phyloP scores from a whole-genome alignment of 495 filamentous ascomycete genomes.

The Penicillium samsonianum region DNA sequence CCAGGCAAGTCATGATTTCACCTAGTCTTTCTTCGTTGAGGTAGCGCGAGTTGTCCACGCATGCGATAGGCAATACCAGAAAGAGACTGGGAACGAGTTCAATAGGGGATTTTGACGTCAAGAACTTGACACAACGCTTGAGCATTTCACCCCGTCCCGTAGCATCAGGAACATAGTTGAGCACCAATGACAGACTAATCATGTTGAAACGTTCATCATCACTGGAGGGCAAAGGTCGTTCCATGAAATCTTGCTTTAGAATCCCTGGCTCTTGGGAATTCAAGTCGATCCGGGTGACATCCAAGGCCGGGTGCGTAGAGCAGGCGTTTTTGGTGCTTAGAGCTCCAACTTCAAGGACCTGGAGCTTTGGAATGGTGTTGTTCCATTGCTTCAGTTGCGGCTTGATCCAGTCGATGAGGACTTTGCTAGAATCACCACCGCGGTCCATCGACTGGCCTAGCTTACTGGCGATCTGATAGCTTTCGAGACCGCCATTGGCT shows the following conservation, averaged over 20 bases:
- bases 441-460: slow-evolving; percentile 79
- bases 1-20: slow-evolving; percentile 73
- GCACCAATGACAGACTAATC: slow-evolving; percentile 88
- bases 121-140: slow-evolving; percentile 56
- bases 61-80: slow-evolving; percentile 85
- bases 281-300: slow-evolving; percentile 85
- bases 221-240: slow-evolving; percentile 67
- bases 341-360: slow-evolving; percentile 86
- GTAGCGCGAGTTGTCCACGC: slow-evolving; percentile 90
- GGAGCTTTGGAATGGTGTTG: slow-evolving; percentile 40
- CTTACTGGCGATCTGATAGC: slow-evolving; percentile 88
- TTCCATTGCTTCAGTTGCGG: slow-evolving; percentile 37
- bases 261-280: slow-evolving; percentile 82
- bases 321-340: slow-evolving; percentile 84
- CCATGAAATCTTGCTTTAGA: slow-evolving; percentile 90
- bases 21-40: slow-evolving; percentile 71
- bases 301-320: slow-evolving; percentile 66
- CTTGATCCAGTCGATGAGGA: slow-evolving; percentile 84
- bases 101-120: slow-evolving; percentile 42
- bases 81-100: slow-evolving; percentile 73
- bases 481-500: slow-evolving; percentile 72
- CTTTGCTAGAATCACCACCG: slow-evolving; percentile 86
- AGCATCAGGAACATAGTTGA: slow-evolving; percentile 88
- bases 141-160: slow-evolving; percentile 85
- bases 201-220: slow-evolving; percentile 75